A percentile compares a stretch with the other conserved stretches of the same genome.
phyloP scores from a whole-genome alignment of 2,329 filamentous ascomycete genomes.

The Phialocephala sp. region DNA sequence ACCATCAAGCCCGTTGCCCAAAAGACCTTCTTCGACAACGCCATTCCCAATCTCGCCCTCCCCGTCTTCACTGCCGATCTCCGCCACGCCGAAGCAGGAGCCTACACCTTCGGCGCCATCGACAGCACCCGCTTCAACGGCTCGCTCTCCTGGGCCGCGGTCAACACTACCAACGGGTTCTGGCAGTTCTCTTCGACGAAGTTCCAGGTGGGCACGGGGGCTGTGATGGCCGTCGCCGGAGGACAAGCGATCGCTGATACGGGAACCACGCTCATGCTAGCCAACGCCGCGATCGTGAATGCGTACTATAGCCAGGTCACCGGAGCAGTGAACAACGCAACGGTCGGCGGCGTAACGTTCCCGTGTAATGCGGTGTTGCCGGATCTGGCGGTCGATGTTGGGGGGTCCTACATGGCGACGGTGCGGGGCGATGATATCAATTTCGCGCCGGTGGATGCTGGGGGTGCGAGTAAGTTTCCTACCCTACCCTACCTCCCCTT shows the following conservation, averaged over 20 bases:
- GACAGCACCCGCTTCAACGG: conserved; percentile 60
- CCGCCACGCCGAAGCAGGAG: conserved; percentile 52
- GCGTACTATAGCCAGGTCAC: conserved; percentile 48
- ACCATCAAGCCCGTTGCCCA: conserved; percentile 43
- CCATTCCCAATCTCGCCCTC: conserved; percentile 48
- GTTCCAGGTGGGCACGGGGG: conserved; percentile 52
- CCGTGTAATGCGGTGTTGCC: conserved; percentile 45
- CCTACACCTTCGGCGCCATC: conserved; percentile 63
- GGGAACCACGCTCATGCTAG: conserved; percentile 50
- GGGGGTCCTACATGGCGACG: conserved; percentile 53
- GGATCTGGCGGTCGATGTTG: conserved; percentile 46
- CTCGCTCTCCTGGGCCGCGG: conserved; percentile 54
- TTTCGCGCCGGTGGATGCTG: conserved; percentile 53
- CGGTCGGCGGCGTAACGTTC: conserved; percentile 47
- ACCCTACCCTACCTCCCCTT: background rate
- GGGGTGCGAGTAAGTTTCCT: conserved; percentile 54
- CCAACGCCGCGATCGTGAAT: conserved; percentile 45
- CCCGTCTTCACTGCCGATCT: conserved; percentile 63
- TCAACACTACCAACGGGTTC: conserved; percentile 57
- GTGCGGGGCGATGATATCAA: conserved; percentile 51
- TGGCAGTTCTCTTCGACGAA: conserved; percentile 62
- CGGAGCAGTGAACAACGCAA: conserved; percentile 44
- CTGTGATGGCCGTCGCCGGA: conserved; percentile 66
- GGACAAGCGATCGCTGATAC: conserved; percentile 50
- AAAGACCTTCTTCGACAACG: conserved; percentile 46